Conservation (phyloP, 306 rosid genomes). For the Chamaecrista fasciculata region DNA sequence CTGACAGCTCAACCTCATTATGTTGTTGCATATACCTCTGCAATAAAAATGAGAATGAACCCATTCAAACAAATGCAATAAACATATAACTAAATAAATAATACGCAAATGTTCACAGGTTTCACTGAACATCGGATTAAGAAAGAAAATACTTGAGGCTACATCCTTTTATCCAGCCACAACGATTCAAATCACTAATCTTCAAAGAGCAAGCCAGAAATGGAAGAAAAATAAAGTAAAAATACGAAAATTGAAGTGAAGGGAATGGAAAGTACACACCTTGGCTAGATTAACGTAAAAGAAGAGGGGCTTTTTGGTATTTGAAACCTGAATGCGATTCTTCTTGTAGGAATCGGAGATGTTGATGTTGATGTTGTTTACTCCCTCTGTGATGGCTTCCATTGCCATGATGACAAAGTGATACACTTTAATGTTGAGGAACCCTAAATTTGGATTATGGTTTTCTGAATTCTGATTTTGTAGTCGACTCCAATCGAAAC, state of each 20-base stretch:
- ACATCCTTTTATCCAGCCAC: not conserved
- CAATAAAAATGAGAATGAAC: not conserved
- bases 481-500: not conserved
- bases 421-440: not conserved
- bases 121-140: not conserved
- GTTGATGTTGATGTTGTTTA: slow-evolving; percentile 46
- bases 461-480: not conserved
- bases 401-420: slow-evolving; percentile 21
- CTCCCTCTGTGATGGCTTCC: slow-evolving; percentile 61
- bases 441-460: not conserved
- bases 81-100: not conserved
- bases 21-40: slow-evolving; percentile 82
- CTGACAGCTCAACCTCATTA: slow-evolving; percentile 82
- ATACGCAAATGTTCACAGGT: not conserved
- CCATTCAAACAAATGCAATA: not conserved
- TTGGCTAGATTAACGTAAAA: slow-evolving; percentile 78
- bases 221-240: not conserved
- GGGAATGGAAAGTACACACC: slow-evolving; percentile 28
- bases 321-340: slow-evolving; percentile 80
- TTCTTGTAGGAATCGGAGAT: slow-evolving; percentile 52
- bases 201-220: not conserved
- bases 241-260: not conserved
- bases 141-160: not conserved
- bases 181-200: not conserved
- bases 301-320: slow-evolving; percentile 72